A percentile compares a stretch with the other conserved stretches of the same genome.
phyloP scores from a whole-genome alignment of 2,329 filamentous ascomycete species.

The Colletotrichum eremochloae region DNA sequence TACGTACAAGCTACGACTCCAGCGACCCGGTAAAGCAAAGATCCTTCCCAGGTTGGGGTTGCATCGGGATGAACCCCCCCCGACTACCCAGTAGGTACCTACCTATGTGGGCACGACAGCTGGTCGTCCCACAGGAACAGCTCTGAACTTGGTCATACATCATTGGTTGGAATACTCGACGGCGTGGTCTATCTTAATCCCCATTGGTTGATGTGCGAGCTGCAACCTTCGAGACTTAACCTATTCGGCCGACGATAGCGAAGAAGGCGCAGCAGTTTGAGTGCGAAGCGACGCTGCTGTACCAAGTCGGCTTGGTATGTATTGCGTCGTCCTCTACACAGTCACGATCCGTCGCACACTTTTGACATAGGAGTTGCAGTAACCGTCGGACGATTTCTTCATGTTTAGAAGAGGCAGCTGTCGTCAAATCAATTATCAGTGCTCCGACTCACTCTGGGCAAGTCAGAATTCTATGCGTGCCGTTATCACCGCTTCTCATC shows the following conservation, averaged over 20 bases:
- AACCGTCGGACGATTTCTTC: not conserved
- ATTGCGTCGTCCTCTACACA: too few species aligned
- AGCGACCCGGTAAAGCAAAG: slow-evolving; percentile 28
- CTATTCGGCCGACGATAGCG: slow-evolving; percentile 4
- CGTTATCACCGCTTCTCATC: not conserved
- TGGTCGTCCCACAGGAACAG: slow-evolving; percentile 5
- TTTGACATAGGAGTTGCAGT: not conserved
- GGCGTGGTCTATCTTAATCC: not conserved
- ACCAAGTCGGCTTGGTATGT: too few species aligned
- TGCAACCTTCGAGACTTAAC: slow-evolving; percentile 17
- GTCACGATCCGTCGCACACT: too few species aligned
- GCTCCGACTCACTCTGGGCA: not conserved
- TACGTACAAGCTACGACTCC: slow-evolving; percentile 14
- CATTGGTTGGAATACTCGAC: slow-evolving; percentile 35
- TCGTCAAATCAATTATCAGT: not conserved
- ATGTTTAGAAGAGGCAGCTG: too few species aligned
- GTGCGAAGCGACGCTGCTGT: slow-evolving; percentile 1
- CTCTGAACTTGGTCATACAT: not conserved
- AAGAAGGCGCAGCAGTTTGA: slow-evolving; percentile 21
- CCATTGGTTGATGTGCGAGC: slow-evolving; percentile 34
- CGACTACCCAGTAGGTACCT: too few species aligned
- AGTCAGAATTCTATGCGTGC: not conserved
- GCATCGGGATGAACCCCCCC: slow-evolving; percentile 1
- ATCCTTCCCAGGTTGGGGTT: slow-evolving; percentile 13
- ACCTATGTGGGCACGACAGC: slow-evolving; percentile 1